Base-by-base conservation (phyloP, 2,329 filamentous ascomycete genomes). In the Fusarium pilosicola region DNA sequence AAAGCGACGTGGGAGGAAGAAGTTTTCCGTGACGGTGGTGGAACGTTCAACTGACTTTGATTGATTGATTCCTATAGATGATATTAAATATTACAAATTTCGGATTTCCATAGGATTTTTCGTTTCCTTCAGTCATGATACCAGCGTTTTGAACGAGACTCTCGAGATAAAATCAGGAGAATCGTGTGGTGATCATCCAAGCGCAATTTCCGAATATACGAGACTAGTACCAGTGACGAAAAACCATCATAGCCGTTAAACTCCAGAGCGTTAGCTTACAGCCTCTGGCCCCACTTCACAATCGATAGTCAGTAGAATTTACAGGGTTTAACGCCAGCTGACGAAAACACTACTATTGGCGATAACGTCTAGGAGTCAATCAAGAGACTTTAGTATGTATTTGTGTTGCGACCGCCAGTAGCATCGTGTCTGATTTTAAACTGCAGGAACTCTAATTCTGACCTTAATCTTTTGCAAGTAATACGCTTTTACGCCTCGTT, bases 1-100 rank as follows among this genome's bases (percentile, higher is more conserved):
- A n/a, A 56, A 20, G 32, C 32, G 5, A 54, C 36, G 2, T 68
- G 56, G 64, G 61, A 59, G n/a, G 65, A 68, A 18, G 65, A 68
- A 3, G 11, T 62, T 1, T 61, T 68, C 7, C 42, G 65, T 8
- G 65, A 68, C 4, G 24, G 46, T 5, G 36, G 26, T 15, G 64
- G 51, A 4, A 20, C 6, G 11, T 38, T 66, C 10, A 32, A 28
- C 1, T 14, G 51, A 2, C 2, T 6, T 22, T 54, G 51, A 39
- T 54, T 34, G n/a, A 39, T 18, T 28, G 14, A 6, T 10, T n/a
- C 3, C n/a, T 17, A 38, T 39, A 39, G 3, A 38, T 28, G 5
- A 28, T 3, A 5, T 38, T 7, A 17, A 15, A n/a, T 24, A 9
- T 14, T 2, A 20, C 2, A 14, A 24, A 24, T 24, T 24, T 12